phyloP scores from a whole-genome alignment of 2,329 filamentous ascomycete species.

The Phoma sp. region DNA sequence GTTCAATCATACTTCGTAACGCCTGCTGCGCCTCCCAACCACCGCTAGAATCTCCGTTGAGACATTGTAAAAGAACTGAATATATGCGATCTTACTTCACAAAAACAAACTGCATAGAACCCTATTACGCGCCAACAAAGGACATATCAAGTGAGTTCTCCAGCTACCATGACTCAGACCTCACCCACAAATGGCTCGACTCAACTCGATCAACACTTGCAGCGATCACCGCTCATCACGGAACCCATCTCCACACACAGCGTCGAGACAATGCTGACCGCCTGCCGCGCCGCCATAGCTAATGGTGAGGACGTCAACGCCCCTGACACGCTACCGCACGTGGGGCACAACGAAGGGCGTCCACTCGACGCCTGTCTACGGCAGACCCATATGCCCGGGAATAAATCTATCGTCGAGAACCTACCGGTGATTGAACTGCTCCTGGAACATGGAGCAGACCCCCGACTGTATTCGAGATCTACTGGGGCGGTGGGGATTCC shows the following conservation, averaged over 20 bases:
- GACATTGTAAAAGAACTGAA: background rate
- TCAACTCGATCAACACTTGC: background rate
- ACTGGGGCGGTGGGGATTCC: background rate
- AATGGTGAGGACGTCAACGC: conserved; percentile 18
- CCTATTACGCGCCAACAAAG: background rate
- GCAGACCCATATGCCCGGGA: conserved; percentile 11
- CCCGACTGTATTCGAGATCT: conserved; percentile 50
- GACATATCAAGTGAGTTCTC: background rate
- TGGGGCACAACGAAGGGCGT: conserved; percentile 17
- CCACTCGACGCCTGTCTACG: conserved; percentile 16
- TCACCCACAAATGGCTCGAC: background rate
- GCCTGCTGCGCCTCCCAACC: background rate
- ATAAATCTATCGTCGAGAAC: conserved; percentile 9
- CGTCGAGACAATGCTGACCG: conserved; percentile 10
- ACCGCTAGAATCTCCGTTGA: background rate
- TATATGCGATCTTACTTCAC: no score
- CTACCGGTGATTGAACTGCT: conserved; percentile 78
- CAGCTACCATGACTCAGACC: background rate
- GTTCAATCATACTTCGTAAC: background rate
- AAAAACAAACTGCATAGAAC: no score
- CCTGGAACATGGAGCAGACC: conserved; percentile 87
- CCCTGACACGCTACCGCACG: conserved; percentile 3
- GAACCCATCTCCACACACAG: conserved; percentile 8
- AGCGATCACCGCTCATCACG: conserved; percentile 14
- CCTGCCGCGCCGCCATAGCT: conserved; percentile 14